These are phyloP conservation scores for Cladosporium colombiae DNA, from an alignment of 2,329 filamentous ascomycete genomes.

Conservation along the genomic window DNA sequence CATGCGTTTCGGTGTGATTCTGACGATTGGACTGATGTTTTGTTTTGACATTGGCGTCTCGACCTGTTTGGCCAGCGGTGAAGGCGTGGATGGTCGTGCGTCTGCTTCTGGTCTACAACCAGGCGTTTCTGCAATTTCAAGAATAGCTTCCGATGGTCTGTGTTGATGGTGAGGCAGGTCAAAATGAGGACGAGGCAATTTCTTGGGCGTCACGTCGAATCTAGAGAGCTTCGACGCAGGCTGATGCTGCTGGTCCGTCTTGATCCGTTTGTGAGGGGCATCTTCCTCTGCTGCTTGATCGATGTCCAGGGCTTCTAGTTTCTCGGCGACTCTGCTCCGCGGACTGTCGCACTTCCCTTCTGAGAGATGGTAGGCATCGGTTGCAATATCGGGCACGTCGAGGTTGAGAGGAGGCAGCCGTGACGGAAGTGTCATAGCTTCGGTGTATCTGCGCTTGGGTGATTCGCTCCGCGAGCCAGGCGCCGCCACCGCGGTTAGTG, in stretches of 20 bases:
- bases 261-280: constrained; percentile 10
- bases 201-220: constrained; percentile 6
- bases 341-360: constrained; percentile 29
- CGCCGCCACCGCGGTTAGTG: constrained; percentile 4
- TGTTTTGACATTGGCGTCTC: constrained; percentile 9
- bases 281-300: constrained; percentile 6
- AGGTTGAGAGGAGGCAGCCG: constrained; percentile 15
- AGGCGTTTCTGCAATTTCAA: constrained; percentile 27
- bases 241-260: constrained; percentile 1
- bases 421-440: constrained; percentile 18
- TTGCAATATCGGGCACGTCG: constrained; percentile 10
- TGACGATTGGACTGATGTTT: not conserved
- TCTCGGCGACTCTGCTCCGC: constrained; percentile 32
- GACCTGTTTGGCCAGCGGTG: constrained; percentile 19
- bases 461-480: constrained; percentile 9
- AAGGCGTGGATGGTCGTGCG: constrained; percentile 23
- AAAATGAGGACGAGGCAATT: not conserved
- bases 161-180: not conserved
- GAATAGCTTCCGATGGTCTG: not conserved
- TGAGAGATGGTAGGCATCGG: not conserved
- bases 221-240: not conserved
- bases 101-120: constrained; percentile 22
- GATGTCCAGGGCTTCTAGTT: constrained; percentile 28
- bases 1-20: constrained; percentile 13
- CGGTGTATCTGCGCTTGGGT: constrained; percentile 17